phyloP scores from a whole-genome alignment of 768 basidiomycete genomes.

The Postia placenta region DNA sequence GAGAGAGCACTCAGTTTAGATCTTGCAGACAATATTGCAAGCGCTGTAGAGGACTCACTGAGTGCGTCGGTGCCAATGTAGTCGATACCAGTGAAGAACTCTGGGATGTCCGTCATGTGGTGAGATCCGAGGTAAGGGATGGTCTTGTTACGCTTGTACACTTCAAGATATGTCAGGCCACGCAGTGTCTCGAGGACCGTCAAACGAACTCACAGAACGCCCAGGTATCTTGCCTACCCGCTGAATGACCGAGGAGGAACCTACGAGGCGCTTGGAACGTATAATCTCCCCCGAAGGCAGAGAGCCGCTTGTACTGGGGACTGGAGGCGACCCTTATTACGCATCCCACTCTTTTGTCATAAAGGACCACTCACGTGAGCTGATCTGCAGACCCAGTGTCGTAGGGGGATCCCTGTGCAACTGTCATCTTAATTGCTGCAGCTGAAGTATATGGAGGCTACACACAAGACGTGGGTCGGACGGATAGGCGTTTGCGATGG shows the following conservation, averaged over 20 bases:
- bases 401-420: not conserved
- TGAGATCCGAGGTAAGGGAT: not conserved
- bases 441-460: not conserved
- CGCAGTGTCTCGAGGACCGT: not conserved
- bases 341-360: not conserved
- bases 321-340: not conserved
- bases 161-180: not conserved
- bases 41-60: conserved; percentile 25
- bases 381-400: not conserved
- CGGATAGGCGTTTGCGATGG: not conserved
- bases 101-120: not conserved
- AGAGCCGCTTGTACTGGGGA: conserved; percentile 19
- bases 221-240: conserved; percentile 1
- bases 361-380: conserved; percentile 1
- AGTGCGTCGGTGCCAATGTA: not conserved
- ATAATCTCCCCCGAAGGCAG: conserved; percentile 20
- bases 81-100: conserved; percentile 3
- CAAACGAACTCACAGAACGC: not conserved
- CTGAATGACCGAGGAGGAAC: conserved; percentile 4
- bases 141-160: not conserved
- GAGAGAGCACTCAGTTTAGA: too few relatives aligned
- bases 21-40: conserved; percentile 22
- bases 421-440: not conserved
- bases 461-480: not conserved
- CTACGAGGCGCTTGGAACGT: conserved; percentile 17